phyloP scores from a whole-genome alignment of 371 early-diverging fungal genomes.

The Actinomortierella ambigua region DNA sequence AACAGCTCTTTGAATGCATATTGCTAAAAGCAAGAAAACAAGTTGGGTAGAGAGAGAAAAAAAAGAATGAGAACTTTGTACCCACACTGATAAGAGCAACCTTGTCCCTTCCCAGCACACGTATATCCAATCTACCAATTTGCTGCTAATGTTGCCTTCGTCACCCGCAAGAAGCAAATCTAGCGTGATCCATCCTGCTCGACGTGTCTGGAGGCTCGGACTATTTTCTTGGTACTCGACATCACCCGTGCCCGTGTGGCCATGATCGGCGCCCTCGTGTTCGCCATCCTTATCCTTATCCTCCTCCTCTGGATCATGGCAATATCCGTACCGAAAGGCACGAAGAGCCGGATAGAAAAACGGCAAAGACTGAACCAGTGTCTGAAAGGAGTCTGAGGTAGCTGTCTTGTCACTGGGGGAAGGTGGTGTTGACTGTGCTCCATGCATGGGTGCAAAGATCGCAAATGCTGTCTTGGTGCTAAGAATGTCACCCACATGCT shows the following conservation, averaged over 20 bases:
- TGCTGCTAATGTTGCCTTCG: constrained; percentile 46
- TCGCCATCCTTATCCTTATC: constrained; percentile 14
- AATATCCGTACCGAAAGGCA: constrained; percentile 52
- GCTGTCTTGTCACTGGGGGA: too few relatives aligned
- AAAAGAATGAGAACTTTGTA: neutral
- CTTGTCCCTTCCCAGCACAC: neutral
- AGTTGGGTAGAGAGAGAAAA: neutral
- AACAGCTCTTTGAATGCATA: constrained; percentile 66
- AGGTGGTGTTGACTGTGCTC: too few relatives aligned
- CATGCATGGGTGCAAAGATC: constrained; percentile 11
- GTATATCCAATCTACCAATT: constrained; percentile 51
- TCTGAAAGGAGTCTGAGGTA: neutral
- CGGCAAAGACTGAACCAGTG: constrained; percentile 48
- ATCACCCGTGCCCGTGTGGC: neutral
- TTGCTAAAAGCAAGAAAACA: constrained; percentile 52
- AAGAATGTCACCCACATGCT: neutral
- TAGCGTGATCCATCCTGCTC: constrained; percentile 35
- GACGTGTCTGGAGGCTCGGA: constrained; percentile 3
- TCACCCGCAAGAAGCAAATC: constrained; percentile 39
- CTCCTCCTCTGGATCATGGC: constrained; percentile 33
- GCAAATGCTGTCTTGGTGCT: constrained; percentile 9
- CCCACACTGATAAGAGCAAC: too few relatives aligned
- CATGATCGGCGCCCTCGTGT: constrained; percentile 6
- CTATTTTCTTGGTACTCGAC: constrained; percentile 3
- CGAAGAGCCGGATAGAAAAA: constrained; percentile 78